These are phyloP conservation scores for Ceratobasidium sp. DNA, from an alignment of 1,284 basidiomycete genomes.

Conservation along the genomic window DNA sequence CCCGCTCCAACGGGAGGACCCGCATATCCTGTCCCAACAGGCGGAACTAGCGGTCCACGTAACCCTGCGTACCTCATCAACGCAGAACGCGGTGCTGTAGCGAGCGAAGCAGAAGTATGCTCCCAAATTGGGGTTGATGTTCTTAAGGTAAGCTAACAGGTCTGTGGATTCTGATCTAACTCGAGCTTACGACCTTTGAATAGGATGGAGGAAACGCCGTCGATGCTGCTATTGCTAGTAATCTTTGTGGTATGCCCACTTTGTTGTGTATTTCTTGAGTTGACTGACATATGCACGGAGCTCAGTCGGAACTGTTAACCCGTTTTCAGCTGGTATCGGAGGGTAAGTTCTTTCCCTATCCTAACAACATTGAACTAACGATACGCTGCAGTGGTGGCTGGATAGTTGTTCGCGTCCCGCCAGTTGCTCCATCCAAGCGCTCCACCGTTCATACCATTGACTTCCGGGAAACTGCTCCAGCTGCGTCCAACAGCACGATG, in stretches of 20 bases:
- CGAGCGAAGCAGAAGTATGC: slow-evolving; percentile 87
- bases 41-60: slow-evolving; percentile 51
- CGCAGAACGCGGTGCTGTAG: slow-evolving; percentile 85
- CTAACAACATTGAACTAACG: slow-evolving; percentile 9
- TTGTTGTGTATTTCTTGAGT: neutral
- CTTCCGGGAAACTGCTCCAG: slow-evolving; percentile 90
- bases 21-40: slow-evolving; percentile 46
- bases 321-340: slow-evolving; percentile 75
- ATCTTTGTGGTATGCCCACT: slow-evolving; percentile 70
- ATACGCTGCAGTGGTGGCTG: slow-evolving; percentile 79
- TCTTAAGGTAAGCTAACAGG: slow-evolving; percentile 62
- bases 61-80: slow-evolving; percentile 83
- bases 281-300: slow-evolving; percentile 8
- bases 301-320: slow-evolving; percentile 82
- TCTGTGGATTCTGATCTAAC: neutral
- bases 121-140: slow-evolving; percentile 85
- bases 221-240: slow-evolving; percentile 86
- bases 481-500: slow-evolving; percentile 80
- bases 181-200: slow-evolving; percentile 1
- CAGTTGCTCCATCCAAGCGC: slow-evolving; percentile 59
- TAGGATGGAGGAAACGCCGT: slow-evolving; percentile 89
- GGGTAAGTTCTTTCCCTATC: slow-evolving; percentile 43
- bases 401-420: slow-evolving; percentile 88
- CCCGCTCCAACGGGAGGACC: slow-evolving; percentile 42
- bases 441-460: slow-evolving; percentile 84